These are phyloP conservation scores for Fraxinus sp. DNA, from an alignment of 305 asterid species.

Conservation along the genomic window DNA sequence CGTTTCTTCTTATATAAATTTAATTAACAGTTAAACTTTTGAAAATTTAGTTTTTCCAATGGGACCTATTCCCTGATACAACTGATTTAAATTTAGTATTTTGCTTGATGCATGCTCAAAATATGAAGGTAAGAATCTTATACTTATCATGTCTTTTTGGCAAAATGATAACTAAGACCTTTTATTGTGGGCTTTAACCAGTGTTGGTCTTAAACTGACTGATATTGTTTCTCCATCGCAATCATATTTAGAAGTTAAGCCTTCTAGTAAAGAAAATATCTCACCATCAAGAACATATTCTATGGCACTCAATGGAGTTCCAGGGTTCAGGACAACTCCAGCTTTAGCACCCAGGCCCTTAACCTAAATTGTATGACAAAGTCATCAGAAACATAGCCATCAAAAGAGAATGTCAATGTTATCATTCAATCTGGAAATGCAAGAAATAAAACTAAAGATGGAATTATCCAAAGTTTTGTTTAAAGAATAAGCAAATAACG, in stretches of 20 bases:
- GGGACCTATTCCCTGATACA: not conserved
- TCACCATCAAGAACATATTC: slow-evolving; percentile 96
- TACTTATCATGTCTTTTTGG: slow-evolving; percentile 10
- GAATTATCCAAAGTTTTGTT: not conserved
- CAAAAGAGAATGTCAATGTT: slow-evolving; percentile 5
- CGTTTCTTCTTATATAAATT: slow-evolving; percentile 3
- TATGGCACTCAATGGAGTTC: slow-evolving; percentile 73
- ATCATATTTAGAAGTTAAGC: not conserved
- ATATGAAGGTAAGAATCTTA: not conserved
- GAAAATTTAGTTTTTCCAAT: not conserved
- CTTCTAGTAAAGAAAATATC: slow-evolving; percentile 21
- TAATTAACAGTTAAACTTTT: not conserved
- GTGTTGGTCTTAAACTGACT: not conserved
- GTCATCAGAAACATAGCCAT: slow-evolving; percentile 19
- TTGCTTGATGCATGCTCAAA: slow-evolving; percentile 5
- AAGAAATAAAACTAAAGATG: not conserved
- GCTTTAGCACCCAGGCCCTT: slow-evolving; percentile 96
- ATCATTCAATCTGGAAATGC: not conserved
- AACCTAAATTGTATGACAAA: slow-evolving; percentile 43
- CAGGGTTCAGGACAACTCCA: slow-evolving; percentile 99
- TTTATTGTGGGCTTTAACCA: not conserved
- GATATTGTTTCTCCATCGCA: not conserved
- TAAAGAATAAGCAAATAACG: not conserved
- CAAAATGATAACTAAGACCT: not conserved
- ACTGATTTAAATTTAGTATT: not conserved